phyloP scores from a whole-genome alignment of 176 grass and related monocot species.

The Aegilops longissima region DNA sequence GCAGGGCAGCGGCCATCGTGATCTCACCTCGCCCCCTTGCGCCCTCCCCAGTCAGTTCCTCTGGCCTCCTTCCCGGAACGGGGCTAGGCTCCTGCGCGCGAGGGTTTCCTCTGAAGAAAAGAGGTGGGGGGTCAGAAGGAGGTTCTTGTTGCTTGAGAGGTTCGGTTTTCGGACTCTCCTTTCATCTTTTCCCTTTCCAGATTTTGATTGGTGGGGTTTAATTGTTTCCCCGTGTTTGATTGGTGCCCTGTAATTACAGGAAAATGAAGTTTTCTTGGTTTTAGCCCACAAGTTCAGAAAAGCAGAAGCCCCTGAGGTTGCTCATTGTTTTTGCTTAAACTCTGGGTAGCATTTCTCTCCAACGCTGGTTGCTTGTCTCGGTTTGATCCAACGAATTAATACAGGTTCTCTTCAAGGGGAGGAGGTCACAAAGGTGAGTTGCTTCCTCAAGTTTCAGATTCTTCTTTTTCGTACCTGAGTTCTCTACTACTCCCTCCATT shows the following conservation, averaged over 20 bases:
- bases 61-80: not conserved
- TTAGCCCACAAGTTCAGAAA: not conserved
- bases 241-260: not conserved
- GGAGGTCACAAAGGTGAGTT: not conserved
- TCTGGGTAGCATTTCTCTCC: not conserved
- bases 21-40: not conserved
- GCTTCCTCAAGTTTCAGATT: slow-evolving; percentile 7
- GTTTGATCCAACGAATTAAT: not conserved
- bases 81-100: not conserved
- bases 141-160: not conserved
- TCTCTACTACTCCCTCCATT: not conserved
- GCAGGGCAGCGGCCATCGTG: slow-evolving; percentile 11
- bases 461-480: not conserved
- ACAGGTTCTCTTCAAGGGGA: not conserved
- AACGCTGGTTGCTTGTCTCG: not conserved
- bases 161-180: not conserved
- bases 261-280: not conserved
- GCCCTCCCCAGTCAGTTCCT: not conserved
- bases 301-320: not conserved
- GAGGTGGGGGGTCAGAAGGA: not conserved
- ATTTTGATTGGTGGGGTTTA: not conserved
- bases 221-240: not conserved
- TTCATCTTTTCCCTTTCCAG: not conserved
- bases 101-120: not conserved
- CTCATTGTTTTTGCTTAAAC: not conserved